Evolutionary conservation across 805 yeast species (phyloP), one percentile per base, ranked within the genome.

Genomic region (Candida ulmi): DNA sequence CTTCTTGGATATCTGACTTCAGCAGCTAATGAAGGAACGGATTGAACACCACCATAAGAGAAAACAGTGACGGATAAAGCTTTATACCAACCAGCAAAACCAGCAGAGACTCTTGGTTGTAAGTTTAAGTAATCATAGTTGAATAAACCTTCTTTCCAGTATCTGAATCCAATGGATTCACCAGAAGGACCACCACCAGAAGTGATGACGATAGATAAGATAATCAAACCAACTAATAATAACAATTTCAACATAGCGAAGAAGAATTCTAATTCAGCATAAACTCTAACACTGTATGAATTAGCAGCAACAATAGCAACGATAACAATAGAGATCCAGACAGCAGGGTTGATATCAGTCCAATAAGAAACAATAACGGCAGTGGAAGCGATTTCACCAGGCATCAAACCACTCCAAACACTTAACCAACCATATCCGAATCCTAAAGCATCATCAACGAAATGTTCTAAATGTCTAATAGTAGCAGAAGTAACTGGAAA

Each of bases 181-280:
- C 69, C 65, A 11, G 54, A 42, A 32, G 73, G 74, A 16, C 65
- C 62, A n/a, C 71, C 71, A 8, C 72, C 74, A 40, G 59, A 47
- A 19, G 65, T 55, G 13, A 71, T 52, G 11, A 73, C 52, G 44
- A 66, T 58, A 2, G 76, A 77, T n/a, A 70, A 50, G 34, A 77
- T 66, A 32, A 76, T 60, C 48, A 76, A 74, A 3, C 69, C 66
- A 28, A 63, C 45, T 12, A 75, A 63, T 19, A 77, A 63, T 15
- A 62, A 29, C 11, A 72, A 55, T 37, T 73, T 73, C 35, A 67
- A 52, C 26, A 66, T 35, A 11, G 75, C 71, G 37, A 71, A 66
- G 18, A 58, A 29, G 45, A 72, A 70, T 47, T 73, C 78, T 0
- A 74, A 61, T 35, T 73, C 78, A 35, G 78, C 80, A 38, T 71